These are phyloP conservation scores for Cucurbita ficifolia DNA, from an alignment of 306 rosid genomes.

Conservation along the genomic window DNA sequence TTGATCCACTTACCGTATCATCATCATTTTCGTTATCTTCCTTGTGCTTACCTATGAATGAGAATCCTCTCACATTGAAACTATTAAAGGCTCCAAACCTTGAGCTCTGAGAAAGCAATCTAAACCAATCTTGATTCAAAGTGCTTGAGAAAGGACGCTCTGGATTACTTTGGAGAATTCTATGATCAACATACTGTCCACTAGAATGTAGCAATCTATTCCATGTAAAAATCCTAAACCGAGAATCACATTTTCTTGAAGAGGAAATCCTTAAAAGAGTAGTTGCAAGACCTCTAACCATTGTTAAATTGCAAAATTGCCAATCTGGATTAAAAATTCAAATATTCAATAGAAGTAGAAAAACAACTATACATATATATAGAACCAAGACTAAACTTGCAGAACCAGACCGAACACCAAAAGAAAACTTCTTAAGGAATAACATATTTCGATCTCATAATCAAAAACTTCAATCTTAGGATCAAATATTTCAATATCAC, in stretches of 20 bases:
- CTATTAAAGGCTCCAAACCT: conserved; percentile 8
- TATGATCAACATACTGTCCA: conserved; percentile 9
- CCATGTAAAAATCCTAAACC: conserved; percentile 21
- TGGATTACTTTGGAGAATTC: conserved; percentile 10
- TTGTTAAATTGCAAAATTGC: background rate
- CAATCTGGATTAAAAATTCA: background rate
- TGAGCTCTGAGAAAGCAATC: conserved; percentile 7
- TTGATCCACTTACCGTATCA: background rate
- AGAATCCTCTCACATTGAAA: conserved; percentile 21
- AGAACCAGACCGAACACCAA: background rate
- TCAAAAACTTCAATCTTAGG: background rate
- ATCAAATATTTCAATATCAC: background rate
- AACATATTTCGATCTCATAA: background rate
- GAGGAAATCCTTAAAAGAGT: conserved; percentile 26
- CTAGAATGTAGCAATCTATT: conserved; percentile 11
- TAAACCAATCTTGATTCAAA: background rate
- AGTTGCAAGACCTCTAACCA: conserved; percentile 48
- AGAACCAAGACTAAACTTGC: background rate
- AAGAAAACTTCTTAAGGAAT: background rate
- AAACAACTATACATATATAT: background rate
- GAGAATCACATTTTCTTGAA: conserved; percentile 27
- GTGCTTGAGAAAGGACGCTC: conserved; percentile 17
- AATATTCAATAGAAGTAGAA: background rate
- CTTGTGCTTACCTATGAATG: conserved; percentile 14
- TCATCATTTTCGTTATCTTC: conserved; percentile 9